Evolutionary conservation across 305 asterid genomes (phyloP), one percentile per base, ranked within the genome.

Genomic region (Stenogyne calaminthoides): DNA sequence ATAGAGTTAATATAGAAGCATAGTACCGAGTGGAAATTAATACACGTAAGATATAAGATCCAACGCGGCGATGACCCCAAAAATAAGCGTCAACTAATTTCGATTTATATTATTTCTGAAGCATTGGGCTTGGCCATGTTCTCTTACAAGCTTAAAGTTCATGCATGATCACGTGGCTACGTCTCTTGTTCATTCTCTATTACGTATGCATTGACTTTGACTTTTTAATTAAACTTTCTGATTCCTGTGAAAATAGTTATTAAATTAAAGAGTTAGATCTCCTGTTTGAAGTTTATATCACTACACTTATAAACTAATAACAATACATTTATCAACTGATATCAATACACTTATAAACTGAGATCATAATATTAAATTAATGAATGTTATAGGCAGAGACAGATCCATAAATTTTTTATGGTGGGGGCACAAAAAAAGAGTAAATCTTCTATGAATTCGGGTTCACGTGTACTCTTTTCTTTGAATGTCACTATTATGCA

Each of bases 11-110:
- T 51, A 51, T 51, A 51, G 57, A 16, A 51, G 22, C 8, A 10
- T 12, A 1, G 18, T 12, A 46, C 52, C 52, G 52, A 46, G 52
- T 46, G 6, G 1, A 14, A 56, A 56, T 22, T 22, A 2, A 22
- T 56, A 56, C 36, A 56, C 62, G 37, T 55, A 37, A 68, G 39
- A 58, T 27, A 36, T 36, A 7, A 3, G 39, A 27, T 51, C 20
- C 5, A 62, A 72, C 77, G 77, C 77, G 81, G 64, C 29, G 64
- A 59, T 40, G 81, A 72, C 81, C 73, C 67, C 49, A 52, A 58
- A 49, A 25, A 16, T 29, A 25, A 72, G 78, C 32, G 78, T 78
- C 81, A 77, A 72, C 27, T 9, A 15, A 66, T 44, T 44, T 11
- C 51, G 16, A 71, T 46, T 32, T 14, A 11, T 51, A 2, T 27